These are phyloP conservation scores for Amesomyces nigricolor DNA, from an alignment of 2,329 filamentous ascomycete genomes.

Conservation along the genomic window DNA sequence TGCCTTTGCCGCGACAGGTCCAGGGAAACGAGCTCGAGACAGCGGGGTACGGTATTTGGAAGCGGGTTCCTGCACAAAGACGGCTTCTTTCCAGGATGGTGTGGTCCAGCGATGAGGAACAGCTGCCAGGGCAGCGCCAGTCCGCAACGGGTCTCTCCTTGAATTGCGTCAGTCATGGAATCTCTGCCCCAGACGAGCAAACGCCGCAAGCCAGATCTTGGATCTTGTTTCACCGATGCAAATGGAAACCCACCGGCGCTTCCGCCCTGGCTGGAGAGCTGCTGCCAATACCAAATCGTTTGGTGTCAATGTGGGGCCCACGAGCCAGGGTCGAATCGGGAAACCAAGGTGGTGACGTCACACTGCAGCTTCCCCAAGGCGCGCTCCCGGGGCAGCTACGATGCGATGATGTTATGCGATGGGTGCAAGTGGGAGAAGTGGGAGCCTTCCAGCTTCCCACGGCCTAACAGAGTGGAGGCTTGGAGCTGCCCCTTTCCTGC, in stretches of 20 bases:
- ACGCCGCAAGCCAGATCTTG: not conserved
- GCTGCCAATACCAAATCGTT: not conserved
- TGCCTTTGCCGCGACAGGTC: too few relatives aligned
- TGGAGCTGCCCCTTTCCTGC: not conserved
- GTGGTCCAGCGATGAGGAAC: not conserved
- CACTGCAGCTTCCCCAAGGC: slow-evolving; percentile 34
- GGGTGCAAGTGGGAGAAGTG: not conserved
- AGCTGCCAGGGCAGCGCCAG: not conserved
- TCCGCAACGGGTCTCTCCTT: not conserved
- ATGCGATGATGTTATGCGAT: slow-evolving; percentile 26
- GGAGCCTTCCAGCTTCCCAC: not conserved
- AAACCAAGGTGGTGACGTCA: slow-evolving; percentile 39
- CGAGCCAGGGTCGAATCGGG: slow-evolving; percentile 13
- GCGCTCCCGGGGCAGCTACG: slow-evolving; percentile 20
- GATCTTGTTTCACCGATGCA: not conserved
- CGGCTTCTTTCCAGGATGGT: too few relatives aligned
- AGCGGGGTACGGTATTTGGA: too few relatives aligned
- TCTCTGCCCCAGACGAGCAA: not conserved
- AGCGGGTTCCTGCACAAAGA: too few relatives aligned
- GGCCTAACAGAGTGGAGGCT: slow-evolving; percentile 7
- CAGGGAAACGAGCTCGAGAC: too few relatives aligned
- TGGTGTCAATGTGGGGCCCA: slow-evolving; percentile 9
- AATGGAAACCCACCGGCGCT: not conserved
- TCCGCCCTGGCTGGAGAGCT: not conserved
- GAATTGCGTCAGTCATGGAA: slow-evolving; percentile 4